Percentiles rank a stretch among this genome's conserved stretches.
These are phyloP conservation scores for Apiospora kogelbergensis DNA, from an alignment of 2,329 filamentous ascomycete genomes.

Conservation along the genomic window DNA sequence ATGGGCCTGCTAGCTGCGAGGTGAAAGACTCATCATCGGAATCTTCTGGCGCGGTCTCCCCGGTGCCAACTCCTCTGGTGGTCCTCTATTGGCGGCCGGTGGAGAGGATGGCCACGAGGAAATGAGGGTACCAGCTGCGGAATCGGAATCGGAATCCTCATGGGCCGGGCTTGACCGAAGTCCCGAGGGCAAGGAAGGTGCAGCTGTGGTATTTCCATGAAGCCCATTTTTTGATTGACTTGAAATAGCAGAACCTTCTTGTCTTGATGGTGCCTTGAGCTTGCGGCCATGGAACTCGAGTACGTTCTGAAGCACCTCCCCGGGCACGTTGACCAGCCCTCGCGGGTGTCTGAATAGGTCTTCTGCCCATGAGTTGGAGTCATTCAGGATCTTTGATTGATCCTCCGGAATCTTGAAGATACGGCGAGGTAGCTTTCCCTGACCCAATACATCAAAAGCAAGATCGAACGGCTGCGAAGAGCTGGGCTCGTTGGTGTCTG, in stretches of 20 bases:
- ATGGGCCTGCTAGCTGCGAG: background rate
- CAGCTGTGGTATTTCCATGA: background rate
- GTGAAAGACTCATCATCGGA: background rate
- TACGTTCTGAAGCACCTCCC: conserved; percentile 27
- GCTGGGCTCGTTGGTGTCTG: background rate
- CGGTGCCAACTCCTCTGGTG: background rate
- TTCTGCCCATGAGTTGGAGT: conserved; percentile 39
- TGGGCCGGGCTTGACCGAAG: background rate
- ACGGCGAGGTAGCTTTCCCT: conserved; percentile 36
- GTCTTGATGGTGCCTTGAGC: background rate
- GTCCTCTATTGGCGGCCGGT: background rate
- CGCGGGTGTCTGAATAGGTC: conserved; percentile 18
- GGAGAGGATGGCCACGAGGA: background rate
- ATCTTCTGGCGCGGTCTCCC: background rate
- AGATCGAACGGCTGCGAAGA: conserved; percentile 11
- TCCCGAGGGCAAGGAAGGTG: background rate
- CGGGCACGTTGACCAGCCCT: conserved; percentile 34
- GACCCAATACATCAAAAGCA: conserved; percentile 25
- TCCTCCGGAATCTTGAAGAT: conserved; percentile 46
- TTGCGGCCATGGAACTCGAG: background rate
- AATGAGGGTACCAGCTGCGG: background rate
- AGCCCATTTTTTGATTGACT: background rate
- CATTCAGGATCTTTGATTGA: conserved; percentile 49
- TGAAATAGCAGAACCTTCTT: background rate
- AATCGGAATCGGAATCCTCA: background rate